These are phyloP conservation scores for Suillus placidus DNA, from an alignment of 768 basidiomycete genomes.

Conservation along the genomic window DNA sequence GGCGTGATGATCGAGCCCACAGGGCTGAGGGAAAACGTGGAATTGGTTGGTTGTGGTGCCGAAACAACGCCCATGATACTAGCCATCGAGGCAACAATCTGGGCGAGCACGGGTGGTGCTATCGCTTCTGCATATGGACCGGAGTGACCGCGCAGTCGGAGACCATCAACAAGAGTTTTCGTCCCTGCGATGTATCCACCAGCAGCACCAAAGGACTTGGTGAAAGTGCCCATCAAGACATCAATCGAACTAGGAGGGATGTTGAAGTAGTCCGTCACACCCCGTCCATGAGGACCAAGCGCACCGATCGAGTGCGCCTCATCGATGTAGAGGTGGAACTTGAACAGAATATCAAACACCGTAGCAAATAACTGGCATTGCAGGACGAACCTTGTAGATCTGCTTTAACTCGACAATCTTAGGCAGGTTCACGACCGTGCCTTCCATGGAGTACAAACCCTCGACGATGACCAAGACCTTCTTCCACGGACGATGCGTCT, in stretches of 20 bases:
- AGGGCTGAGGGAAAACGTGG: constrained; percentile 35
- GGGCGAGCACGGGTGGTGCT: constrained; percentile 87
- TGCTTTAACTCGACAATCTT: constrained; percentile 82
- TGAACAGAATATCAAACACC: constrained; percentile 39
- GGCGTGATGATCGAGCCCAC: constrained; percentile 32
- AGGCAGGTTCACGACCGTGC: constrained; percentile 86
- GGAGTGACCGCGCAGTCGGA: constrained; percentile 81
- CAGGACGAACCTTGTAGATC: constrained; percentile 84
- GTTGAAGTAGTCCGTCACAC: constrained; percentile 92
- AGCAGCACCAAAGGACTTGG: constrained; percentile 90
- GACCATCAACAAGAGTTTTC: constrained; percentile 76
- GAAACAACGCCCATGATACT: constrained; percentile 89
- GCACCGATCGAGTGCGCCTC: constrained; percentile 99
- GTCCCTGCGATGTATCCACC: constrained; percentile 93
- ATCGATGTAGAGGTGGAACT: constrained; percentile 97
- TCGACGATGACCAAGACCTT: constrained; percentile 95
- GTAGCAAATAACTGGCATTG: not conserved
- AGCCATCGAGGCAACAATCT: constrained; percentile 90
- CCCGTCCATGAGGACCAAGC: constrained; percentile 91
- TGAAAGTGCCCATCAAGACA: constrained; percentile 98
- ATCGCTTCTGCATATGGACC: constrained; percentile 89
- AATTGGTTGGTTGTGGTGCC: constrained; percentile 31
- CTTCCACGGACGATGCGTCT: constrained; percentile 99
- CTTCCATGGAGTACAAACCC: constrained; percentile 98
- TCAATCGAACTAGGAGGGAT: constrained; percentile 82